These are phyloP conservation scores for Piloderma croceum DNA, from an alignment of 768 basidiomycete genomes.

Conservation along the genomic window DNA sequence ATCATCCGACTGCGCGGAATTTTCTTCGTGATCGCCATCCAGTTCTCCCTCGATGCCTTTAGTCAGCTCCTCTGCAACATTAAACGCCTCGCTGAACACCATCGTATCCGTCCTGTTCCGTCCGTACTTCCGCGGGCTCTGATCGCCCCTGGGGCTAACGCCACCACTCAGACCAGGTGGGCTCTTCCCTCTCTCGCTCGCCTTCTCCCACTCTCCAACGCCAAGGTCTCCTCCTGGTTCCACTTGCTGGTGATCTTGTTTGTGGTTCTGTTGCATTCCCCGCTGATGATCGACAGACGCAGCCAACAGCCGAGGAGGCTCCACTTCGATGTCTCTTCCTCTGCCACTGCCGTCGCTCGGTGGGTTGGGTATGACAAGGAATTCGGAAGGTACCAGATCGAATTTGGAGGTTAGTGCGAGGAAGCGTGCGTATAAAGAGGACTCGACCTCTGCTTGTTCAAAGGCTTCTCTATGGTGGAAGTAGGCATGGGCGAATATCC, in stretches of 20 bases:
- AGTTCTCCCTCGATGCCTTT: no score
- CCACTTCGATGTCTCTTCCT: constrained; percentile 31
- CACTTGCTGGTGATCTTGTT: constrained; percentile 3
- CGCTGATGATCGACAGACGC: constrained; percentile 32
- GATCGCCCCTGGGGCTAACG: constrained; percentile 15
- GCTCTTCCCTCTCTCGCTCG: constrained; percentile 14
- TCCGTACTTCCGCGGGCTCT: constrained; percentile 43
- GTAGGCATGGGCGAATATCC: constrained; percentile 96
- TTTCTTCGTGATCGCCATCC: no score
- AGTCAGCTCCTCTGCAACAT: constrained; percentile 34
- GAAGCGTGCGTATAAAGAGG: constrained; percentile 85
- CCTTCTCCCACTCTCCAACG: background rate
- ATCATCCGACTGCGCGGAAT: no score
- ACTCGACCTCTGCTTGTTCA: constrained; percentile 86
- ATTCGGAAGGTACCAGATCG: constrained; percentile 75
- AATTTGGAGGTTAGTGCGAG: constrained; percentile 75
- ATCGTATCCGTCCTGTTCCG: constrained; percentile 69
- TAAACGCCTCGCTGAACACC: constrained; percentile 50
- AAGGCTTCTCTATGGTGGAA: constrained; percentile 91
- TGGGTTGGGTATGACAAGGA: constrained; percentile 69
- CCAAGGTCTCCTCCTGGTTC: constrained; percentile 5
- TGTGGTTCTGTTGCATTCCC: constrained; percentile 10
- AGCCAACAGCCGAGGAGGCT: constrained; percentile 35
- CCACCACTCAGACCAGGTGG: constrained; percentile 19
- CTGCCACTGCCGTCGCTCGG: constrained; percentile 23